Percentiles rank a stretch among this genome's conserved stretches.
phyloP scores from a whole-genome alignment of 164 flowering plant species.

The Platanus orientalis region DNA sequence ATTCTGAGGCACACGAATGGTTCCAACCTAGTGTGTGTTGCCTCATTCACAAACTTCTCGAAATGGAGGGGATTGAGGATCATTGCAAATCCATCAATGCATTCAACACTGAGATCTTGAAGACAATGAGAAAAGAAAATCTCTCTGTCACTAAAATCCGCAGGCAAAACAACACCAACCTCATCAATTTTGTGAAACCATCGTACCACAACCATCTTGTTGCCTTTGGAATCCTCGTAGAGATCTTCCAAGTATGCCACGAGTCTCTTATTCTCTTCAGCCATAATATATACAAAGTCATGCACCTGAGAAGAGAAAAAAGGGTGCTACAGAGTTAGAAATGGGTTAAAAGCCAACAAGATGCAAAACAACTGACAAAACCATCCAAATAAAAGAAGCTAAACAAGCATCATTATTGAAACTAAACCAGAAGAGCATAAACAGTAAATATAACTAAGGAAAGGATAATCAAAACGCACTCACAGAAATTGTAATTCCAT shows the following conservation, averaged over 20 bases:
- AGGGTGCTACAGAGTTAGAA: not conserved
- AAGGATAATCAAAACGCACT: slow-evolving; percentile 20
- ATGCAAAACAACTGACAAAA: no score
- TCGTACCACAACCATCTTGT: slow-evolving; percentile 84
- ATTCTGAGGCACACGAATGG: slow-evolving; percentile 59
- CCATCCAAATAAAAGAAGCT: not conserved
- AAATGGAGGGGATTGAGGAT: slow-evolving; percentile 79
- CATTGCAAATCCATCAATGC: slow-evolving; percentile 89
- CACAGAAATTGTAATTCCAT: slow-evolving; percentile 67
- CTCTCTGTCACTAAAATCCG: slow-evolving; percentile 76
- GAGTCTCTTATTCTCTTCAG: slow-evolving; percentile 68
- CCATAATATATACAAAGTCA: slow-evolving; percentile 73
- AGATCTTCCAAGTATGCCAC: slow-evolving; percentile 86
- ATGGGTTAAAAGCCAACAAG: no score
- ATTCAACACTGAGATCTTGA: slow-evolving; percentile 92
- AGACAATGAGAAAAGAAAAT: slow-evolving; percentile 92
- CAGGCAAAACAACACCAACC: slow-evolving; percentile 79
- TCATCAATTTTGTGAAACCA: slow-evolving; percentile 98
- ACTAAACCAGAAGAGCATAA: not conserved
- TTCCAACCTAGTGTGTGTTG: slow-evolving; percentile 28
- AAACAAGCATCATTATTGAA: not conserved
- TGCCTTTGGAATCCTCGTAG: slow-evolving; percentile 76
- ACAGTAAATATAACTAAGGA: not conserved
- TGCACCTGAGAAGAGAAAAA: slow-evolving; percentile 44
- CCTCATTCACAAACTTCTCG: slow-evolving; percentile 45